Evolutionary conservation across 305 asterid species (phyloP).

Genomic region (Fraxinus platypoda): DNA sequence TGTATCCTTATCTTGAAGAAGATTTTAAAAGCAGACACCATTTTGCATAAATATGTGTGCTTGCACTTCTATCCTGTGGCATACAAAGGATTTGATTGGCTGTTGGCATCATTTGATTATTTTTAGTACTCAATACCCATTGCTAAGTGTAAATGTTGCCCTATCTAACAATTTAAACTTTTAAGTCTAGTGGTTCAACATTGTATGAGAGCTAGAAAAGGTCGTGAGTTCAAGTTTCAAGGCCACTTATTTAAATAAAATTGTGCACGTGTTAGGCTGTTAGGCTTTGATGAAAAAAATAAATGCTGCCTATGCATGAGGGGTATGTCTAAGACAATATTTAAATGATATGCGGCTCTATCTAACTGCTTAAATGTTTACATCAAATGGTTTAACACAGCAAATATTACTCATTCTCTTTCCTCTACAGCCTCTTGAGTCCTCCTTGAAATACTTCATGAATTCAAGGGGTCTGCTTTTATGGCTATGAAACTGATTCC

Average conservation of each 20-base stretch:
- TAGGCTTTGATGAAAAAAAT: background rate
- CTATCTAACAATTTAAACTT: background rate
- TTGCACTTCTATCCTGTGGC: background rate
- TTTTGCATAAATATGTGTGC: slow-evolving; percentile 9
- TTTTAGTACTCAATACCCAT: background rate
- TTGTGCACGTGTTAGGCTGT: background rate
- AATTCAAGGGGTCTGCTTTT: slow-evolving; percentile 2
- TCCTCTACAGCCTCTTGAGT: background rate
- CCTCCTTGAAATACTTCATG: slow-evolving; percentile 14
- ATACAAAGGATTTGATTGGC: background rate
- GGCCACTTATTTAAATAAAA: background rate
- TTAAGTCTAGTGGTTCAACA: background rate
- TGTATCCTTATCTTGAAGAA: slow-evolving; percentile 74
- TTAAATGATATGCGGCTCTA: background rate
- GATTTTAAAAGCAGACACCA: slow-evolving; percentile 5
- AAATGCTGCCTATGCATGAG: background rate
- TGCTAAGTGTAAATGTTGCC: background rate
- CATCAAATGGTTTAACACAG: background rate
- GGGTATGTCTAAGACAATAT: background rate
- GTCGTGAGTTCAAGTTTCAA: background rate
- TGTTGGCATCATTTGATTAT: background rate
- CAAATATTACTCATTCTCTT: background rate
- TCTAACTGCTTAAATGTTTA: background rate
- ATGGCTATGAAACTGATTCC: slow-evolving; percentile 14
- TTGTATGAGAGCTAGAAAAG: background rate